A percentile compares a stretch with the other conserved stretches of the same genome.
phyloP scores from a whole-genome alignment of 139 green algal species.

The Zygnema cylindricum region DNA sequence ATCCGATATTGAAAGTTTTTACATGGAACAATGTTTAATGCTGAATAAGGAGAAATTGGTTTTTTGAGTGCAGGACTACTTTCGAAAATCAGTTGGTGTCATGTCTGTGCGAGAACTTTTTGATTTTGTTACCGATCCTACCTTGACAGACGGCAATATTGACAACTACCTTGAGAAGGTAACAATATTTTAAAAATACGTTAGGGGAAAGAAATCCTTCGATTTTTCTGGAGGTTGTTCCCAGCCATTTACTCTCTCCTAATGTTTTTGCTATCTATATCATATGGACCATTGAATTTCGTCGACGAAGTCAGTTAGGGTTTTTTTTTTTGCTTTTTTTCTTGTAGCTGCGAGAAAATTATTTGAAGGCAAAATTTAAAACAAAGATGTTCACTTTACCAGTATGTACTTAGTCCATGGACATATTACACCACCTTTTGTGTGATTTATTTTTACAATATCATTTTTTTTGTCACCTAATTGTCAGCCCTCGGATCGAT shows the following conservation, averaged over 20 bases:
- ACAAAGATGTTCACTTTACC: too few relatives aligned
- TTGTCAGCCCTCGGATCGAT: too few relatives aligned
- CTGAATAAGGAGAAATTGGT: background rate
- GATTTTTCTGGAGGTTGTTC: constrained; percentile 50
- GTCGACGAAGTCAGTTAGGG: too few relatives aligned
- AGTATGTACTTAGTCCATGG: too few relatives aligned
- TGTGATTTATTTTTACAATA: too few relatives aligned
- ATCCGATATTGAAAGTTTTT: background rate
- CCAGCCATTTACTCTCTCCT: background rate
- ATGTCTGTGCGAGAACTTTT: constrained; percentile 92
- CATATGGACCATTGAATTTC: too few relatives aligned
- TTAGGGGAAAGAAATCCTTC: constrained; percentile 17
- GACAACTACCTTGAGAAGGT: constrained; percentile 79
- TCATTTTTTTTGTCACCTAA: too few relatives aligned
- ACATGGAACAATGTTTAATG: background rate
- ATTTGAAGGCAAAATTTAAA: too few relatives aligned
- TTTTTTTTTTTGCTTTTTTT: too few relatives aligned
- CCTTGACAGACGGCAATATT: constrained; percentile 79
- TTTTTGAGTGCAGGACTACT: constrained; percentile 96
- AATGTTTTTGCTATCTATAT: background rate
- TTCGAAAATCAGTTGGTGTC: constrained; percentile 78
- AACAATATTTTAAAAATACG: background rate
- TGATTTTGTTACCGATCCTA: constrained; percentile 94
- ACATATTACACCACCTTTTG: too few relatives aligned
- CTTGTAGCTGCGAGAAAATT: too few relatives aligned